Evolutionary conservation across 768 basidiomycete species (phyloP).

Genomic region (Mycena floridula): DNA sequence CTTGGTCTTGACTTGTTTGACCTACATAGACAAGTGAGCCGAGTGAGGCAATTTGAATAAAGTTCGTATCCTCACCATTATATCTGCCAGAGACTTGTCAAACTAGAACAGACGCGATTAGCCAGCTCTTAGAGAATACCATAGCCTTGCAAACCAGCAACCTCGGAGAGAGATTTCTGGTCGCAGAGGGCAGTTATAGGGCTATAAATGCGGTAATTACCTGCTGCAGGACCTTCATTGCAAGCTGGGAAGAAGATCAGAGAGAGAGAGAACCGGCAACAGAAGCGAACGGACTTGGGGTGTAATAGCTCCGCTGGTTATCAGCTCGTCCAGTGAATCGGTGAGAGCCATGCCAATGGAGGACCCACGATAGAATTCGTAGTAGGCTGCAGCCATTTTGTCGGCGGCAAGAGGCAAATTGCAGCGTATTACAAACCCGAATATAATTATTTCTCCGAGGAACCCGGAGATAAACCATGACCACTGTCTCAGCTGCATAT

Average conservation of each 20-base stretch:
- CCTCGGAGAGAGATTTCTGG: no score
- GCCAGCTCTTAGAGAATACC: neutral
- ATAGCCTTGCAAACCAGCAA: no score
- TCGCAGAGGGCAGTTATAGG: neutral
- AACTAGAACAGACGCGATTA: constrained; percentile 57
- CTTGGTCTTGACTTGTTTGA: constrained; percentile 92
- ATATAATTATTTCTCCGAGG: no score
- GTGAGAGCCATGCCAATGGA: constrained; percentile 96
- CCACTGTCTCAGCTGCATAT: constrained; percentile 23
- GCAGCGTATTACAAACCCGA: no score
- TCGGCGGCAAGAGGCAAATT: no score
- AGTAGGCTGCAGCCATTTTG: constrained; percentile 51
- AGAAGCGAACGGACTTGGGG: no score
- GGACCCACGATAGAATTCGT: constrained; percentile 89
- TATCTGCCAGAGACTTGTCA: constrained; percentile 92
- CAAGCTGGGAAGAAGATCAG: no score
- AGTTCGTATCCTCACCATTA: no score
- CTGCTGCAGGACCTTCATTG: constrained; percentile 97
- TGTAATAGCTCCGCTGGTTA: constrained; percentile 93
- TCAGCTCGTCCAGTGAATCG: constrained; percentile 97
- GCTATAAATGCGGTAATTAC: constrained; percentile 30
- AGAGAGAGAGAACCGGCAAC: no score
- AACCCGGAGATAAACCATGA: no score
- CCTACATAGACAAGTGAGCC: no score
- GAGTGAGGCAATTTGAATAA: no score